Evolutionary conservation across 805 yeast species (phyloP), one percentile per base, ranked within the genome.

Genomic region (Candida piceae): DNA sequence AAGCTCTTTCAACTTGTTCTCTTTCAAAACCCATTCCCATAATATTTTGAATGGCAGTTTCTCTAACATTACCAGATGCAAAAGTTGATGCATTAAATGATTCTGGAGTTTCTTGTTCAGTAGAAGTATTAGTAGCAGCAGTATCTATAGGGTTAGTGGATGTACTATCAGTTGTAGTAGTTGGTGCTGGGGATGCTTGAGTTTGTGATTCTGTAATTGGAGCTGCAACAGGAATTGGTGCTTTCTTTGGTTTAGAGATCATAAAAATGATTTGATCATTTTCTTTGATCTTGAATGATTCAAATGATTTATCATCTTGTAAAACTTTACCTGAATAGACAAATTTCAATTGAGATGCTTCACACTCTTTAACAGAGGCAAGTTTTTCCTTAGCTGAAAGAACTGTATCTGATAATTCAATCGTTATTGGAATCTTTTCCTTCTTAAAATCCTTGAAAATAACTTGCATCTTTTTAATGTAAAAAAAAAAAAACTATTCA

Each of bases 21-120:
- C 95, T 78, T 35, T 83, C 86, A 57, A 88, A 93, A 7, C 98
- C 98, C 97, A 93, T 88, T 49, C 86, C 97, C 79, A 88, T 76
- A 60, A 93, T 88, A 56, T 82, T 82, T 41, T 70, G 72, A 40
- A 90, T 75, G 23, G 94, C 85, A 21, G 80, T 75, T 51, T 84
- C 87, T 49, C 96, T 75, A 42, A 80, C 80, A 27, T 73, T 60
- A 10, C 97, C 97, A 22, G 78, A 76, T 16, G 94, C 84, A 57
- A 83, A 81, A 2, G 80, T 78, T 4, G 84, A 73, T 18, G 66
- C 69, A 20, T 55, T 49, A 31, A 57, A 60, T 29, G 59, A 58
- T 8, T 38, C 36, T 15, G 55, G 34, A 8, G 31, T 22, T 15
- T 31, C 36, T 15, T 32, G 19, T 20, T 25, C 34, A 10, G 38